phyloP scores from a whole-genome alignment of 78 protist species.

The Reticulomyxa filosa region DNA sequence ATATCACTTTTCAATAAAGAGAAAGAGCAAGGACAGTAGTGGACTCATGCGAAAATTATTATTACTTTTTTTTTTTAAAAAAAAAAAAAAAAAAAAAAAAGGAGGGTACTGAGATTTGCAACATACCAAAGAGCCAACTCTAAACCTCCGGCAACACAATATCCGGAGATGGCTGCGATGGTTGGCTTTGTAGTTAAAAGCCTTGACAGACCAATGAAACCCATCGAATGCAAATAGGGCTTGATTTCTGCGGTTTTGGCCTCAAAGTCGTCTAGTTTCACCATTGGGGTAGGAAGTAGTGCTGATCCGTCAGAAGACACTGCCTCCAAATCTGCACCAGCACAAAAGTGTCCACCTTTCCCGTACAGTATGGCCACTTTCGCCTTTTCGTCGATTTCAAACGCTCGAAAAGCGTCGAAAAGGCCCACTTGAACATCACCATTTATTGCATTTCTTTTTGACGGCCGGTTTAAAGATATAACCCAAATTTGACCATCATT shows the following conservation, averaged over 20 bases:
- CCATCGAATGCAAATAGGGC: constrained; percentile 5
- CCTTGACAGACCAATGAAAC: constrained; percentile 46
- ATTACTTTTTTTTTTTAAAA: no score
- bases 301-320: background rate
- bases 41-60: no score
- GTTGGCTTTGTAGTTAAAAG: constrained; percentile 34
- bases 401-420: constrained; percentile 15
- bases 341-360: constrained; percentile 29
- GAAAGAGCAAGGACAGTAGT: no score
- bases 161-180: constrained; percentile 29
- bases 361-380: constrained; percentile 38
- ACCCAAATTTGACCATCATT: constrained; percentile 6
- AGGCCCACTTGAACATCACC: constrained; percentile 29
- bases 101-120: no score
- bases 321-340: constrained; percentile 58
- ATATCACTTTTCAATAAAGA: no score
- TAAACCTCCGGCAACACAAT: constrained; percentile 55
- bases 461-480: constrained; percentile 21
- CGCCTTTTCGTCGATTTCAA: constrained; percentile 22
- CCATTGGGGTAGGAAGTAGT: background rate
- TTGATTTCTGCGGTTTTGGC: constrained; percentile 4
- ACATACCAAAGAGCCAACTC: constrained; percentile 55
- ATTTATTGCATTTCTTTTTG: constrained; percentile 33
- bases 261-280: background rate
- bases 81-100: no score